Evolutionary conservation across 257 asterid genomes (phyloP).

Genomic region (Verbascum thapsus): DNA sequence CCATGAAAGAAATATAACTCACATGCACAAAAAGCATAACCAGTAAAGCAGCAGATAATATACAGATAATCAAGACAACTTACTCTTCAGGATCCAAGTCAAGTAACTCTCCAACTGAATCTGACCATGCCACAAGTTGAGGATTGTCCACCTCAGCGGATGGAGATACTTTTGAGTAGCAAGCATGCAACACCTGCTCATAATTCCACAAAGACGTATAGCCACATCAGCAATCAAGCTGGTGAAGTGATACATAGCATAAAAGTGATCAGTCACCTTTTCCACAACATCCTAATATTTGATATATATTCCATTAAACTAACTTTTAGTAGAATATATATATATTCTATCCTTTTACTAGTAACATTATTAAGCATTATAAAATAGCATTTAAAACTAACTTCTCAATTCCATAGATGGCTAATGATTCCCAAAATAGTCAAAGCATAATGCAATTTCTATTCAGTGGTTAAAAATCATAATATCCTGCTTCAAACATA

Average conservation of each 20-base stretch:
- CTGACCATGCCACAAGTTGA: conserved; percentile 65
- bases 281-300: background rate
- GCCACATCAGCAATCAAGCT: background rate
- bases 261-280: background rate
- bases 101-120: conserved; percentile 55
- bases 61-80: conserved; percentile 21
- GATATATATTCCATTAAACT: too few relatives aligned
- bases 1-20: conserved; percentile 21
- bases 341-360: too few relatives aligned
- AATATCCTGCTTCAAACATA: background rate
- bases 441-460: background rate
- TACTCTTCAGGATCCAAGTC: conserved; percentile 69
- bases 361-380: too few relatives aligned
- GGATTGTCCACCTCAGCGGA: conserved; percentile 65
- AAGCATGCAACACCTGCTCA: conserved; percentile 60
- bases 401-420: too few relatives aligned
- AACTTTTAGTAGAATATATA: too few relatives aligned
- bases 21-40: background rate
- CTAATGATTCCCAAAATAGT: background rate
- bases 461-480: background rate
- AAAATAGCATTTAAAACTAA: too few relatives aligned
- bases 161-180: conserved; percentile 60
- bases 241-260: background rate
- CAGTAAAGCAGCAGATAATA: background rate
- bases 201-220: conserved; percentile 6